Percentiles rank a stretch among this genome's conserved stretches.
phyloP scores from a whole-genome alignment of 306 rosid genomes.

The Parietaria judaica region DNA sequence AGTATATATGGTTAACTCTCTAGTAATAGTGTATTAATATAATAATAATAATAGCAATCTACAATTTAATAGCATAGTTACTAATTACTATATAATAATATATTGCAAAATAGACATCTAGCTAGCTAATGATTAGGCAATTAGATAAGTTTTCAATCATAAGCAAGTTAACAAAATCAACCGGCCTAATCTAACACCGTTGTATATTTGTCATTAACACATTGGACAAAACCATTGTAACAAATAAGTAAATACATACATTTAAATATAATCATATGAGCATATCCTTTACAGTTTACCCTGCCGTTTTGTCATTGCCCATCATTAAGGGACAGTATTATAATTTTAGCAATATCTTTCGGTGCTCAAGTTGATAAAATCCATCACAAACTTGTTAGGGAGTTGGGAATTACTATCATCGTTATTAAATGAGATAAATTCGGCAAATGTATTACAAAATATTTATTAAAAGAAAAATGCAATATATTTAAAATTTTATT shows the following conservation, averaged over 20 bases:
- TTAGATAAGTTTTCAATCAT: neutral
- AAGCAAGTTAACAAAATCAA: neutral
- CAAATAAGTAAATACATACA: neutral
- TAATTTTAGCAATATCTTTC: neutral
- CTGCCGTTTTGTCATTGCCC: neutral
- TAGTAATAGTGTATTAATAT: no score
- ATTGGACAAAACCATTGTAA: slow-evolving; percentile 6
- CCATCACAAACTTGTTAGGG: neutral
- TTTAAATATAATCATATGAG: neutral
- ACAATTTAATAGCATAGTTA: no score
- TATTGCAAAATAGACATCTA: neutral
- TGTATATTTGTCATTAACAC: slow-evolving; percentile 3
- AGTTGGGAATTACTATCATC: neutral
- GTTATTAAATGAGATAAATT: no score
- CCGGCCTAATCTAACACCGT: neutral
- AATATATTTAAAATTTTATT: no score
- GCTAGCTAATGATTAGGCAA: slow-evolving; percentile 5
- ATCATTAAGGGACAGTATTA: neutral
- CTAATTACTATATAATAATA: no score
- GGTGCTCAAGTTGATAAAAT: neutral
- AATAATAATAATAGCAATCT: no score
- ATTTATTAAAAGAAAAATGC: no score
- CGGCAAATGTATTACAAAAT: no score
- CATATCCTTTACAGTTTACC: neutral
- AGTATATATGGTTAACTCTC: no score